Base-by-base conservation (phyloP, 1,139 yeast genomes). In the Martiniozyma asiatica region DNA sequence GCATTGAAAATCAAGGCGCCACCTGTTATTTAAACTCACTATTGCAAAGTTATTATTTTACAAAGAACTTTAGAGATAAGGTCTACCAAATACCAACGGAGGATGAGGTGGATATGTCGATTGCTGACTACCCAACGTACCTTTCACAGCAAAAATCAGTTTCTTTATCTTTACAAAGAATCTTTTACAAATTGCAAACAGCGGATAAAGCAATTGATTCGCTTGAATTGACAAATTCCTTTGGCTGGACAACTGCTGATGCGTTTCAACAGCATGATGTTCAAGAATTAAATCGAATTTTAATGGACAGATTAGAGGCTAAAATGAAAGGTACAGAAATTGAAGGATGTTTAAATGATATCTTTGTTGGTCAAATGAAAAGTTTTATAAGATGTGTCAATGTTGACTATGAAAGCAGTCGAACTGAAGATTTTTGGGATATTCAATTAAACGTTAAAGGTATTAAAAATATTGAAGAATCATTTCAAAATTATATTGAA, bases 231-330 rank as follows among this genome's bases (percentile, higher is more conserved):
- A 89, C 98, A 0, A 71, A 73, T 38, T 78, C 97, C 0, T 89
- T 89, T 61, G 98, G 99, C 8, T 89, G 99, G 99, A 95, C 87
- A 51, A 70, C 85, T 8, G 77, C 78, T 8, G 98, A 89, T 46
- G 95, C 97, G 0, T 92, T 89, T 53, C 82, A 94, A 6, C 99
- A 89, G 55, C 98, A 89, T 54, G 99, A 89, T 51, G 96, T 89
- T 11, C 98, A 92, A 52, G 99, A 89, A 53, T 65, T 92, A 52
- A 85, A 87, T 51, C 76, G 99, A 46, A 87, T 92, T 24, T 64
- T 89, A 50, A 89, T 92, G 96, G 99, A 89, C 53, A 75, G 79
- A 44, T 63, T 89, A 32, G 99, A 92, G 55, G 65, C 75, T 6
- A 82, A 84, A 32, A 87, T 89, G 97, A 85, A 85, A 50, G 89